A percentile compares a stretch with the other conserved stretches of the same genome.
Conservation (phyloP, 192 early-diverging fungal genomes). For the Backusella macrospora region DNA sequence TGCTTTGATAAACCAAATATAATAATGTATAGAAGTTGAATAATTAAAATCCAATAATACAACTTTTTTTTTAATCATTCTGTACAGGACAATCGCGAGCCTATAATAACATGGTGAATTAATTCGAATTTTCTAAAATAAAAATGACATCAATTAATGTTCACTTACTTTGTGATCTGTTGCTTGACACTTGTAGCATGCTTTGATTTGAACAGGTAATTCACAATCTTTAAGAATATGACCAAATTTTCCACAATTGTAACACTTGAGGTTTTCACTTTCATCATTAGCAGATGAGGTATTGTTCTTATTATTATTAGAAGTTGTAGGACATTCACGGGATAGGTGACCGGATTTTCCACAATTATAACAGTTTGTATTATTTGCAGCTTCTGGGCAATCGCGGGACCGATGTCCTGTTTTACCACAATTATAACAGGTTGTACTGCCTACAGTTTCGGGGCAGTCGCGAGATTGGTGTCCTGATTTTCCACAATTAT, state of each 20-base stretch:
- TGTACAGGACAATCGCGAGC: constrained; percentile 10
- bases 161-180: constrained; percentile 41
- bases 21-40: not conserved
- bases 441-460: constrained; percentile 8
- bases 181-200: constrained; percentile 54
- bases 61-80: not conserved
- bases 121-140: not conserved
- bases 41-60: not conserved
- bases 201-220: constrained; percentile 34
- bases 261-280: constrained; percentile 29
- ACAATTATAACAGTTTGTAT: constrained; percentile 35
- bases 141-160: not conserved
- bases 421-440: constrained; percentile 30
- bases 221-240: constrained; percentile 38
- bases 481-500: constrained; percentile 36
- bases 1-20: not conserved
- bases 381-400: constrained; percentile 19
- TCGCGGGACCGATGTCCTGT: constrained; percentile 37
- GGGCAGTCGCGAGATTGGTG: constrained; percentile 37
- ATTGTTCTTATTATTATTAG: not conserved
- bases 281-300: not conserved
- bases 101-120: not conserved
- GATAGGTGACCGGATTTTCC: constrained; percentile 33
- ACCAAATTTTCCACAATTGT: constrained; percentile 40
- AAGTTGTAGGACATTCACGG: constrained; percentile 28